These are phyloP conservation scores for Tilletia setariae DNA, from an alignment of 1,284 basidiomycete species.

Conservation along the genomic window DNA sequence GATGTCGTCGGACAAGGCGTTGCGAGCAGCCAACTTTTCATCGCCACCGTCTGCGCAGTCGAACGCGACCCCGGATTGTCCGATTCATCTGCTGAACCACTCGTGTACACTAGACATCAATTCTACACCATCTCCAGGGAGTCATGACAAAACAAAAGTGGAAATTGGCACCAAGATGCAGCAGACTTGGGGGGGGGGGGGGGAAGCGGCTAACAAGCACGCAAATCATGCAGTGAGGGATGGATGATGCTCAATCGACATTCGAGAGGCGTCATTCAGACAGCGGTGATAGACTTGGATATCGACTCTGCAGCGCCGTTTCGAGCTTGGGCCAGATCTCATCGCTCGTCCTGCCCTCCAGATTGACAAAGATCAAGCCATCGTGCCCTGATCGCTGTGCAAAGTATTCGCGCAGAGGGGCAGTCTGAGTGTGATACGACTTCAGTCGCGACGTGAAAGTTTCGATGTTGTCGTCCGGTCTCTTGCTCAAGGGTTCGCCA, in stretches of 20 bases:
- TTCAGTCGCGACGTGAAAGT: conserved; percentile 75
- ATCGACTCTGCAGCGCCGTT: conserved; percentile 58
- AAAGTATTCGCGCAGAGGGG: conserved; percentile 80
- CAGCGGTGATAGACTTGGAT: not conserved
- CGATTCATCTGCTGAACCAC: not conserved
- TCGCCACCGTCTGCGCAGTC: conserved; percentile 13
- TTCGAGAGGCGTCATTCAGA: too few species aligned
- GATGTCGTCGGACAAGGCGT: not conserved
- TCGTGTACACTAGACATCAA: not conserved
- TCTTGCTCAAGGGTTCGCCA: conserved; percentile 80
- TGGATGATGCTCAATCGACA: too few species aligned
- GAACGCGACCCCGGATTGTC: not conserved
- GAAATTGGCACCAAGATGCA: too few species aligned
- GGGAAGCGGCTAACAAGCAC: too few species aligned
- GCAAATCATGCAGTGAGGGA: too few species aligned
- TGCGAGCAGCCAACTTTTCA: conserved; percentile 5
- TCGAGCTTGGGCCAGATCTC: conserved; percentile 87
- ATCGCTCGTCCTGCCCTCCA: conserved; percentile 80
- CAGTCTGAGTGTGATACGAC: conserved; percentile 81
- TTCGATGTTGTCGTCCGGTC: conserved; percentile 89
- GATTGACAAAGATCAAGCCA: conserved; percentile 62
- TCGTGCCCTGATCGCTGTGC: conserved; percentile 58
- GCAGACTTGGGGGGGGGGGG: too few species aligned
- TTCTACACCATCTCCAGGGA: not conserved
- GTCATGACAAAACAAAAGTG: too few species aligned